Base-by-base conservation (phyloP, 1,284 basidiomycete species). In the Moniliophthora roreri region DNA sequence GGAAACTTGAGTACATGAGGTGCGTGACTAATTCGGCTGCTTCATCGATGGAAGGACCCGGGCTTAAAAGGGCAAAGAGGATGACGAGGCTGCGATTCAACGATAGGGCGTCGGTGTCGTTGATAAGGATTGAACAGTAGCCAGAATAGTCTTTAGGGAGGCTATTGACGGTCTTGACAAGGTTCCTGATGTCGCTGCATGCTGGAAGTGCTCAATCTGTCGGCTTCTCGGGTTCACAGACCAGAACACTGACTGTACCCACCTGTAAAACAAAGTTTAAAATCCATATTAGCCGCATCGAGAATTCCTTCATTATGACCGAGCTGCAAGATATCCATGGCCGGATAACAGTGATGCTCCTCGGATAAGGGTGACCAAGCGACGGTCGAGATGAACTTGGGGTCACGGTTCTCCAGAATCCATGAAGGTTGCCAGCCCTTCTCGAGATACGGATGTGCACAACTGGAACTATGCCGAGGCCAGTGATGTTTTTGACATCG, bases 11-110 rank as follows among this genome's bases (percentile, higher is more conserved):
- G 50, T 66, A 66, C 63, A 64, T 62, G 9, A 66, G 50, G 41
- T 66, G 63, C 3, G 61, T 50, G n/a, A 62, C 60, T 13, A 65
- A 54, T 54, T 64, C 64, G 20, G 64, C 62, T 1, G 60, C 60
- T 44, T 62, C 60, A 15, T 65, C 64, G 20, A 60, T 44, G 9
- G 58, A 44, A 41, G 58, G 51, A 9, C 56, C 62, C 9, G 60
- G 52, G n/a, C 51, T 53, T 10, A 65, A 59, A 36, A 66, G 58
- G 15, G 61, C 62, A 28, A 55, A 60, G 21, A 66, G 60, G 13
- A 63, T 55, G 37, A 65, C 52, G 13, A 64, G 54, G 42, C 61
- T 62, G 24, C 58, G 64, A 23, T 62, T 62, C 28, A 61, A 59
- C 20, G 58, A 53, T 20, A 62, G 48, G 7, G 60, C 50, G 35